phyloP scores from a whole-genome alignment of 106 monocot genomes.

The Dioscorea alata region DNA sequence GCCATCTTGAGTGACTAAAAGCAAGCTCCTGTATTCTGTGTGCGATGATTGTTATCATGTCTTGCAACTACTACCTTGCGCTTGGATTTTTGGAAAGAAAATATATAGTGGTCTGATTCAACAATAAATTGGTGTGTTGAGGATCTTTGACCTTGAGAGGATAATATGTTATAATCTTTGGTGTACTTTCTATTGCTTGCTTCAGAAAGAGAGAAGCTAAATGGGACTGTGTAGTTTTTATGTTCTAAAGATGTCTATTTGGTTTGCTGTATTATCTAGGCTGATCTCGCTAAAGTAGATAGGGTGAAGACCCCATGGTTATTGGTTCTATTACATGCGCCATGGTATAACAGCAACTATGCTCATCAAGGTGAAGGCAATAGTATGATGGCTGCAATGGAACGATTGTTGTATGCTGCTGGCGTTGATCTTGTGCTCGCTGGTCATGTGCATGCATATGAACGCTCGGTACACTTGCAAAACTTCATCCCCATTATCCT shows the following conservation, averaged over 20 bases:
- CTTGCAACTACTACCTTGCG: too few species aligned
- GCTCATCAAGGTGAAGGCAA: constrained; percentile 94
- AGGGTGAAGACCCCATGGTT: constrained; percentile 82
- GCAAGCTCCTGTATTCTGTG: too few species aligned
- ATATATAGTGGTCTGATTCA: too few species aligned
- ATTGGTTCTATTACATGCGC: constrained; percentile 68
- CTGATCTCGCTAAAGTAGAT: constrained; percentile 79
- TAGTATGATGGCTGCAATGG: constrained; percentile 75
- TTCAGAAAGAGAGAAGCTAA: too few species aligned
- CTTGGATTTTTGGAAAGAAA: too few species aligned
- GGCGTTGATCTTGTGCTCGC: constrained; percentile 75
- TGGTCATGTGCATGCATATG: constrained; percentile 98
- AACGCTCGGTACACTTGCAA: constrained; percentile 51
- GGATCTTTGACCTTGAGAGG: too few species aligned
- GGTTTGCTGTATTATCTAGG: constrained; percentile 22
- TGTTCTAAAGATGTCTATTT: neutral
- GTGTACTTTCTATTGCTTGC: too few species aligned
- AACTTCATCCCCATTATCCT: neutral
- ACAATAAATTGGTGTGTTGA: too few species aligned
- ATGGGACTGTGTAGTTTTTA: too few species aligned
- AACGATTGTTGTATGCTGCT: constrained; percentile 70
- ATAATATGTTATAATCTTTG: too few species aligned
- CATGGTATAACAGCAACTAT: constrained; percentile 98
- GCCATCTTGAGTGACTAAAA: too few species aligned
- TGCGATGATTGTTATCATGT: too few species aligned